A percentile compares a stretch with the other conserved stretches of the same genome.
Evolutionary conservation across 2,329 filamentous ascomycete genomes (phyloP).

Genomic region (Aspergillus ruber): DNA sequence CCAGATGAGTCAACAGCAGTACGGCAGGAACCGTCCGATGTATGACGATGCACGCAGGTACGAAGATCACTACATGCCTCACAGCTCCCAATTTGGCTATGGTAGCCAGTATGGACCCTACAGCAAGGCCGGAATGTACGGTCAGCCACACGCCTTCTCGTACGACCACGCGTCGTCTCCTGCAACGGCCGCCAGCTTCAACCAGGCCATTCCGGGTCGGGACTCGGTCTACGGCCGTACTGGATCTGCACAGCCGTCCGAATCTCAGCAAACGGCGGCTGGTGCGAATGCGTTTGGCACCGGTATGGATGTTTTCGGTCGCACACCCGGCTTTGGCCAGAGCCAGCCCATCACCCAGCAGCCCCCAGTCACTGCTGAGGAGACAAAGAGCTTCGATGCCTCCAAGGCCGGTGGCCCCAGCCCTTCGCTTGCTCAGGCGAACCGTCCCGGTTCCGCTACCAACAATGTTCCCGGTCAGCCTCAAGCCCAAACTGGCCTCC

Average conservation of each 20-base stretch:
- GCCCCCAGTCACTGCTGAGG: conserved; percentile 43
- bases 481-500: conserved; percentile 45
- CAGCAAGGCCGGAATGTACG: conserved; percentile 57
- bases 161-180: conserved; percentile 62
- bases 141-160: conserved; percentile 56
- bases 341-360: conserved; percentile 49
- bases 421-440: conserved; percentile 56
- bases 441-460: conserved; percentile 57
- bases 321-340: conserved; percentile 52
- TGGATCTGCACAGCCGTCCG: conserved; percentile 51
- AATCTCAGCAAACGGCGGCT: conserved; percentile 47
- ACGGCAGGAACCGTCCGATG: conserved; percentile 44
- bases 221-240: conserved; percentile 56
- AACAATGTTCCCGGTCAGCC: conserved; percentile 52
- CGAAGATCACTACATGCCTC: conserved; percentile 43
- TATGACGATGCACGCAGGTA: conserved; percentile 46
- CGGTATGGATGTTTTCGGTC: conserved; percentile 55
- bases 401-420: conserved; percentile 54
- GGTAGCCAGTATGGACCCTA: conserved; percentile 47
- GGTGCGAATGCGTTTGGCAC: conserved; percentile 44
- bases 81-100: conserved; percentile 50
- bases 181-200: conserved; percentile 48
- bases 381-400: conserved; percentile 54
- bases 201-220: conserved; percentile 40
- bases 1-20: conserved; percentile 42